Evolutionary conservation across 225 moss, liverwort and hornwort species (phyloP), one percentile per base, ranked within the genome.

Genomic region (Takakia lepidozioides): DNA sequence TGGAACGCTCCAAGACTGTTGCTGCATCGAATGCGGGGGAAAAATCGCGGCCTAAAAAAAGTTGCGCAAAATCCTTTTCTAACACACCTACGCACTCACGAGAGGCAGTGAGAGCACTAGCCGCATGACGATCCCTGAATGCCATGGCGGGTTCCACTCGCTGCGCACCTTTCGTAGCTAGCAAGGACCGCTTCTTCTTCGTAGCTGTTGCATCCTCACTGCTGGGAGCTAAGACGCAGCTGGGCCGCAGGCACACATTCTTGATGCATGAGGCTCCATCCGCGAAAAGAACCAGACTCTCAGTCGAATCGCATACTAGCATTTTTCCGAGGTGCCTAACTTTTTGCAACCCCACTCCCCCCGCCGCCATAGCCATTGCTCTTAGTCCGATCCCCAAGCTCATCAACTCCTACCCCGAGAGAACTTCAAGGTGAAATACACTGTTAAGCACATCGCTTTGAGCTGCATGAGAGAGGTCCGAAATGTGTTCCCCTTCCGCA

Each of bases 1-100:
- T 71, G 49, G 86, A 84, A 25, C 89, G 86, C 41, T 81, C 76
- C 22, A 84, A 57, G 26, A 83, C 71, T 16, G 88, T 81, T 16
- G 86, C 71, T 10, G 83, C 78, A 50, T 81, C 83, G 30, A 77
- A 75, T 11, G 75, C 73, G 19, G 75, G 65, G 18, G 52, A 65
- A 13, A 46, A 26, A 19, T 72, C 67, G 16, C 51, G 57, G 0
- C 47, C 52, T 3, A 48, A 34, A 8, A 74, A 69, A 4, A 67
- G 56, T 29, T 56, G 68, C 28, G 63, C 50, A 35, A 74, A 58
- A 40, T 66, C 73, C 26, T 69, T 76, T 41, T 92, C 87, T 46
- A 72, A 49, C 37, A 60, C 43, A 3, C 64, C 56, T 16, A 72
- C 58, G 15, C 72, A 64, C 38, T 93, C 85, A 27, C 84, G 73